Evolutionary conservation across 1,284 basidiomycete genomes (phyloP), one percentile per base, ranked within the genome.

Genomic region (Xanthoconium separans): DNA sequence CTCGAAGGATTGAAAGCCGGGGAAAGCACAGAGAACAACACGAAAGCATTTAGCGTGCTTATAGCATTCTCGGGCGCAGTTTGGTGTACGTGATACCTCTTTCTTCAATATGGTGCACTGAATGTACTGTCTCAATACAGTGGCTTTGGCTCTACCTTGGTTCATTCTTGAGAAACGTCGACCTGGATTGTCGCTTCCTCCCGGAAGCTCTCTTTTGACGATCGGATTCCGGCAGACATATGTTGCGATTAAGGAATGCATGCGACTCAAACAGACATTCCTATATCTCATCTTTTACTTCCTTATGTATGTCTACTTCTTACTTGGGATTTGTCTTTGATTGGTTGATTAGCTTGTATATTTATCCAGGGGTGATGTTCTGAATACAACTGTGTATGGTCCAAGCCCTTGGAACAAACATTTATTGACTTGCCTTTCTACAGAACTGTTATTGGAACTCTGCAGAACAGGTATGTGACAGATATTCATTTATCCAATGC

Each of bases 211-310:
- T 6, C 75, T 89, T 48, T 62, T 87, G 41, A 89, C 85, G 1
- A 80, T 92, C 39, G 90, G 89, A 8, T 81, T 83, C 65, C 80
- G 79, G 61, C 89, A 91, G 68, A 79, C 84, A 4, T 85, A 84
- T 61, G 75, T 84, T 43, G 87, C 87, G 2, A 74, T 89, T 47
- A 71, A 77, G 37, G 83, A 90, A 60, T 89, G 87, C 62, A 66
- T 84, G 66, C 77, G 78, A 29, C 76, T 91, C 53, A 90, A 88
- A 65, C 89, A 91, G 62, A 91, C 86, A 1, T 87, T 87, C 63
- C 58, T 89, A 43, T 90, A 90, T 62, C 77, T 91, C 4, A 73
- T 87, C 16, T 89, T 89, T 62, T 90, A 87, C 67, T 90, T 91
- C 65, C 72, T 91, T 30, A 87, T 90, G 86, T 83, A 61, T 53